Conservation (phyloP, 306 rosid genomes). For the Quercus suber region DNA sequence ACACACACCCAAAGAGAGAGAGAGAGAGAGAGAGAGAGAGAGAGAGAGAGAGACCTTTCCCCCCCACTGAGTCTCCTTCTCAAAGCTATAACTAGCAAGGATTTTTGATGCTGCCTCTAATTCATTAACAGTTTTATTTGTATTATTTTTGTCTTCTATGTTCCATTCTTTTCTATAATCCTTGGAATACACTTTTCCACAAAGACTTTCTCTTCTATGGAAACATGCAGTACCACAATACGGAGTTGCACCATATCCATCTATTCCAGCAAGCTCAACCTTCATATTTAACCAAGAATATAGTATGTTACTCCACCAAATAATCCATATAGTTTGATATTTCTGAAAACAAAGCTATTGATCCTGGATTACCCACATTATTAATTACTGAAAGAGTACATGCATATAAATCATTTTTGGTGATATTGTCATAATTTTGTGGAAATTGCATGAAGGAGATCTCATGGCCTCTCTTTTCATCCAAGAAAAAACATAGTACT, state of each 20-base stretch:
- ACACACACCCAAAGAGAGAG: not conserved
- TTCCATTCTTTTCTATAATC: conserved; percentile 19
- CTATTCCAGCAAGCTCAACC: conserved; percentile 50
- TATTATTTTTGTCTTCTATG: conserved; percentile 11
- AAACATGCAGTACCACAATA: conserved; percentile 74
- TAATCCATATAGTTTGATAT: not conserved
- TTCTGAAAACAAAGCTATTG: not conserved
- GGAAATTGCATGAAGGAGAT: conserved; percentile 59
- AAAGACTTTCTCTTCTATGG: conserved; percentile 62
- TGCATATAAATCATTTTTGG: conserved; percentile 47
- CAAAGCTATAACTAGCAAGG: conserved; percentile 52
- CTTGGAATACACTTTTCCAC: conserved; percentile 35
- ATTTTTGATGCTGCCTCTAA: conserved; percentile 50
- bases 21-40: not conserved
- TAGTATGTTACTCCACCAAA: not conserved
- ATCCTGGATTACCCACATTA: conserved; percentile 23
- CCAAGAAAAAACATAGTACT: conserved; percentile 60
- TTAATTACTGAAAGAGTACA: not conserved
- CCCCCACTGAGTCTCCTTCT: conserved; percentile 68
- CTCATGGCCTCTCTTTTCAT: conserved; percentile 48
- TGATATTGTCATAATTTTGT: conserved; percentile 38
- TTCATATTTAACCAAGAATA: conserved; percentile 15
- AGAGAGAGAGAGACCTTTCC: conserved; percentile 39
- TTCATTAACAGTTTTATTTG: conserved; percentile 34
- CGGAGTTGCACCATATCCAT: conserved; percentile 46